Percentiles rank a stretch among this genome's conserved stretches.
Conservation (phyloP, 2,329 filamentous ascomycete genomes). For the Trichoderma sp. region DNA sequence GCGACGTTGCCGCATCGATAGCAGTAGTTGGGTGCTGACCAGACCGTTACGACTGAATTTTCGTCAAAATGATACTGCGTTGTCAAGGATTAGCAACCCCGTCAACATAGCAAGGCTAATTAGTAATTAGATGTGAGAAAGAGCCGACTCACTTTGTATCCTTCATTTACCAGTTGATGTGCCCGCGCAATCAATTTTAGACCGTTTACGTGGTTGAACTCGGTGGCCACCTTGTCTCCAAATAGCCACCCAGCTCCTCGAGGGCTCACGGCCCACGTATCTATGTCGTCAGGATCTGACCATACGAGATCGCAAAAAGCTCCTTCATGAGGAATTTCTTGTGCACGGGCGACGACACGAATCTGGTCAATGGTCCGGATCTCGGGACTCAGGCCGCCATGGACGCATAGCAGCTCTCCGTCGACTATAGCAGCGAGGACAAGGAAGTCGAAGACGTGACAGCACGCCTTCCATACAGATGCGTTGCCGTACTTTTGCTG, state of each 20-base stretch:
- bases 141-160: constrained; percentile 71
- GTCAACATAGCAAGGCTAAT: not conserved
- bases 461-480: constrained; percentile 99
- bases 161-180: constrained; percentile 98
- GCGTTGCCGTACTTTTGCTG: constrained; percentile 97
- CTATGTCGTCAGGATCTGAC: constrained; percentile 95
- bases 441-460: constrained; percentile 98
- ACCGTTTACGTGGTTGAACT: constrained; percentile 95
- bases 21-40: constrained; percentile 95
- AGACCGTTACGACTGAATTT: constrained; percentile 95
- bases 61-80: constrained; percentile 84
- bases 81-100: not conserved
- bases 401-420: constrained; percentile 96
- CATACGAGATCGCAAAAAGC: constrained; percentile 98
- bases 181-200: constrained; percentile 94
- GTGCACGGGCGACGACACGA: constrained; percentile 94
- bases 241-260: constrained; percentile 97
- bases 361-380: constrained; percentile 99
- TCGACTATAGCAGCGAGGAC: constrained; percentile 97
- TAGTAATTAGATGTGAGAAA: not conserved
- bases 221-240: constrained; percentile 93
- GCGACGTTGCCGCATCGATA: constrained; percentile 96
- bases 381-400: constrained; percentile 82
- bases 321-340: constrained; percentile 97
- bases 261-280: constrained; percentile 93